Conservation (phyloP, 805 yeast species). For the Ogataea allantospora region DNA sequence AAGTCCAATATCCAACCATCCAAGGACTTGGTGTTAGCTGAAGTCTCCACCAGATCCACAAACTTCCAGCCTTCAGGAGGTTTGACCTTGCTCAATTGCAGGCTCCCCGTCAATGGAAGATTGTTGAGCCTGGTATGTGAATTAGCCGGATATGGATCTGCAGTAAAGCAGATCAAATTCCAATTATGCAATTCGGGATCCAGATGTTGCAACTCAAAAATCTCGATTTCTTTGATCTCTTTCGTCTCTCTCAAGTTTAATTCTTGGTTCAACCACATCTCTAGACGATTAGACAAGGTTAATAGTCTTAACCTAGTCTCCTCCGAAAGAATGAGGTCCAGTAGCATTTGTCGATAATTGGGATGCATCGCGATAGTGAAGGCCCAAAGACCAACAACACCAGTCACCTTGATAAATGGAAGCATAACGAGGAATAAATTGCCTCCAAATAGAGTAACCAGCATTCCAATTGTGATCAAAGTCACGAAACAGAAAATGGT, state of each 20-base stretch:
- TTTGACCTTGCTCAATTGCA: slow-evolving; percentile 38
- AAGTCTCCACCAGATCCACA: slow-evolving; percentile 12
- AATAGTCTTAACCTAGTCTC: slow-evolving; percentile 57
- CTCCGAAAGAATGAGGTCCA: slow-evolving; percentile 55
- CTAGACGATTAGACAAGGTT: slow-evolving; percentile 48
- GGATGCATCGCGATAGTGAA: slow-evolving; percentile 52
- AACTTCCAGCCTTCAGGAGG: slow-evolving; percentile 66
- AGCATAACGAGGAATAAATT: slow-evolving; percentile 17
- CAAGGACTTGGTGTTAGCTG: slow-evolving; percentile 16
- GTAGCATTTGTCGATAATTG: slow-evolving; percentile 41
- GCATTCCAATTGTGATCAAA: slow-evolving; percentile 17
- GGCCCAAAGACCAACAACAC: slow-evolving; percentile 51
- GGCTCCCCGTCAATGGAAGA: slow-evolving; percentile 29
- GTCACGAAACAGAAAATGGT: slow-evolving; percentile 51
- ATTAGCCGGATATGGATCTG: slow-evolving; percentile 52
- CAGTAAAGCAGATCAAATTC: slow-evolving; percentile 60
- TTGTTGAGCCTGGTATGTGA: slow-evolving; percentile 38
- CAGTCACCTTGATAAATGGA: slow-evolving; percentile 32
- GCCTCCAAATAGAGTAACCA: slow-evolving; percentile 31
- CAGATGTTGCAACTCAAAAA: slow-evolving; percentile 64
- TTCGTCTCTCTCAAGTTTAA: slow-evolving; percentile 37
- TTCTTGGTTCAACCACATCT: slow-evolving; percentile 39
- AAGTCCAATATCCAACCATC: slow-evolving; percentile 67
- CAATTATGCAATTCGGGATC: slow-evolving; percentile 52
- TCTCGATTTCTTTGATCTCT: slow-evolving; percentile 54